These are phyloP conservation scores for Aspergillus avenaceus DNA, from an alignment of 495 filamentous ascomycete species.

Conservation along the genomic window DNA sequence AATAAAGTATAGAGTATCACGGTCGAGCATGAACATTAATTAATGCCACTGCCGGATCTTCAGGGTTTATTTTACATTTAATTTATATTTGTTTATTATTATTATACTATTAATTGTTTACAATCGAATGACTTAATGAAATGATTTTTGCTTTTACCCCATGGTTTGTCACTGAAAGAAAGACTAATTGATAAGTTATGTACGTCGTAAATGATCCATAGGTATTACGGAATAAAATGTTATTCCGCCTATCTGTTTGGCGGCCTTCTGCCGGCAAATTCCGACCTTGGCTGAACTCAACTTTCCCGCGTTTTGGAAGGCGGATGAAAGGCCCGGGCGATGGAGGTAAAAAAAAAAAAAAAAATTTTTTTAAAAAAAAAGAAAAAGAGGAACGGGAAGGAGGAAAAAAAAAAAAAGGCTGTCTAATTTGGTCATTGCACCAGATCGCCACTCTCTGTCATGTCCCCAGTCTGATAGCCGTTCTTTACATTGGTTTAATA, in stretches of 20 bases:
- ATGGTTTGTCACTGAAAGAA: no score
- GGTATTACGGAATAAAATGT: no score
- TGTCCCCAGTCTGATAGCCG: slow-evolving; percentile 8
- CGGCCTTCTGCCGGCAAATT: slow-evolving; percentile 17
- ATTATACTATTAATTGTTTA: neutral
- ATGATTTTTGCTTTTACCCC: neutral
- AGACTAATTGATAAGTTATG: no score
- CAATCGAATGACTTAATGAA: neutral
- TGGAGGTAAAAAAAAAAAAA: slow-evolving; percentile 1
- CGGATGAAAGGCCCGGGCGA: neutral
- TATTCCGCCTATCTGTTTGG: no score
- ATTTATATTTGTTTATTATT: no score
- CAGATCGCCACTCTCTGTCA: slow-evolving; percentile 16
- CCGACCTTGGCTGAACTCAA: slow-evolving; percentile 11
- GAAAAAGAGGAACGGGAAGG: neutral
- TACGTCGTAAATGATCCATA: no score
- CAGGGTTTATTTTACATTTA: no score
- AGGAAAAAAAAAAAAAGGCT: neutral
- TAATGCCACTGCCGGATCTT: no score
- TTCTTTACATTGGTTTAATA: neutral
- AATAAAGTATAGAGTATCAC: no score
- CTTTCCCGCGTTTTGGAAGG: no score
- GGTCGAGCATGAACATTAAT: no score
- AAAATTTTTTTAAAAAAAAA: slow-evolving; percentile 7
- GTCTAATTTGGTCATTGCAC: neutral